Percentiles rank a stretch among this genome's conserved stretches.
These are phyloP conservation scores for Fusarium cyanostomum DNA, from an alignment of 2,329 filamentous ascomycete species.

Conservation along the genomic window DNA sequence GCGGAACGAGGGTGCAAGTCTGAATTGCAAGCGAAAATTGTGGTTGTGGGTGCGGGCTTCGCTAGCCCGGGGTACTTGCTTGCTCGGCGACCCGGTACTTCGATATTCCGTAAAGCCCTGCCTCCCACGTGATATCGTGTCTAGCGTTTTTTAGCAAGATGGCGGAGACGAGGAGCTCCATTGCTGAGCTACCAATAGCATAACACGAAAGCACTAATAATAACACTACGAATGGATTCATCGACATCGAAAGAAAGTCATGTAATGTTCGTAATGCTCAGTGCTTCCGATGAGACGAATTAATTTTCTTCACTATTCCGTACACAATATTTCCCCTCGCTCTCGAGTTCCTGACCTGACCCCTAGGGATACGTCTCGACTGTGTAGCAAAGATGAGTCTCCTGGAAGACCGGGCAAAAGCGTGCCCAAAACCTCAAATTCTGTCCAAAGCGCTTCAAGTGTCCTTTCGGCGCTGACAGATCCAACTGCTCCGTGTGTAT, in stretches of 20 bases:
- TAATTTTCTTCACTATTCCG: not conserved
- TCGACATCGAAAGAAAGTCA: too few species aligned
- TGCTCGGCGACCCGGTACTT: conserved; percentile 42
- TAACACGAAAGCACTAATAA: conserved; percentile 10
- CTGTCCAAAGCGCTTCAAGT: conserved; percentile 9
- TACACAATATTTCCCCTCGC: not conserved
- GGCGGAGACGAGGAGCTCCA: not conserved
- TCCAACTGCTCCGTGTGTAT: conserved; percentile 8
- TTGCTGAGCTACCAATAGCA: conserved; percentile 13
- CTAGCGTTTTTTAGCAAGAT: not conserved
- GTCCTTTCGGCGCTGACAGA: conserved; percentile 7
- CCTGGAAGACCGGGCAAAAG: conserved; percentile 2
- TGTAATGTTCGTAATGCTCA: not conserved
- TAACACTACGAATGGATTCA: not conserved
- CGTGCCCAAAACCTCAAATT: conserved; percentile 6
- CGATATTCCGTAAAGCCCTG: conserved; percentile 40
- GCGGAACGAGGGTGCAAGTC: conserved; percentile 45
- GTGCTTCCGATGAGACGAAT: not conserved
- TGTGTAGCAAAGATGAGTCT: conserved; percentile 21
- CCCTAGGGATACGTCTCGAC: not conserved
- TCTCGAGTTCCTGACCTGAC: not conserved
- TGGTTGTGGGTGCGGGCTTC: conserved; percentile 52
- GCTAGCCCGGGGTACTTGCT: conserved; percentile 50
- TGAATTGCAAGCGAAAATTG: conserved; percentile 50
- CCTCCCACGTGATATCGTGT: conserved; percentile 23